These are phyloP conservation scores for Magnolia kwangsiensis DNA, from an alignment of 164 flowering plant species.

Conservation along the genomic window DNA sequence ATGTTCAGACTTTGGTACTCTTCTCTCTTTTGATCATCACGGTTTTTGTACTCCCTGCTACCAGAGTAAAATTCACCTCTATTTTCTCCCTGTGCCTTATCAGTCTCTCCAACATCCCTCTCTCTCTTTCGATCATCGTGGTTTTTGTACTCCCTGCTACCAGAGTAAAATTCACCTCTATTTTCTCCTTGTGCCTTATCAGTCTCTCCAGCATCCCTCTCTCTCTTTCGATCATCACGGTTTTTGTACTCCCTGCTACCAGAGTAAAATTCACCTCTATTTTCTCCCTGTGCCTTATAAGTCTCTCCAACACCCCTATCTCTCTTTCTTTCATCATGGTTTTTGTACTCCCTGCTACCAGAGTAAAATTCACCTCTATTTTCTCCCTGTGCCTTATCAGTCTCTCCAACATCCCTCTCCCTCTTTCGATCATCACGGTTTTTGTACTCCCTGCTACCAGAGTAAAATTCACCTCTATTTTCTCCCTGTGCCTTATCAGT, in stretches of 20 bases:
- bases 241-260: conserved; percentile 1
- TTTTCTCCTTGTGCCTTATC: conserved; percentile 1
- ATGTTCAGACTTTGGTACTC: conserved; percentile 5
- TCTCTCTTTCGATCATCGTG: conserved; percentile 6
- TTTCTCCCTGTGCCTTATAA: background rate
- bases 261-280: background rate
- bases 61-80: conserved; percentile 4
- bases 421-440: conserved; percentile 3
- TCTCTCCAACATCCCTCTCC: conserved; percentile 6
- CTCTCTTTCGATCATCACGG: conserved; percentile 8
- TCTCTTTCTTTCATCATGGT: conserved; percentile 4
- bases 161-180: conserved; percentile 3
- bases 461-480: background rate
- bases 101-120: conserved; percentile 4
- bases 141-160: conserved; percentile 6
- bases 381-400: background rate
- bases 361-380: background rate
- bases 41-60: conserved; percentile 7
- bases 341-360: background rate
- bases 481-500: background rate
- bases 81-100: background rate
- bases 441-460: background rate
- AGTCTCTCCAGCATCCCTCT: conserved; percentile 2
- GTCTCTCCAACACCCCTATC: background rate
- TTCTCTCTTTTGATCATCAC: conserved; percentile 20